A percentile compares a stretch with the other conserved stretches of the same genome.
These are phyloP conservation scores for Epicoccum sorghinum DNA, from an alignment of 2,329 filamentous ascomycete species.

Conservation along the genomic window DNA sequence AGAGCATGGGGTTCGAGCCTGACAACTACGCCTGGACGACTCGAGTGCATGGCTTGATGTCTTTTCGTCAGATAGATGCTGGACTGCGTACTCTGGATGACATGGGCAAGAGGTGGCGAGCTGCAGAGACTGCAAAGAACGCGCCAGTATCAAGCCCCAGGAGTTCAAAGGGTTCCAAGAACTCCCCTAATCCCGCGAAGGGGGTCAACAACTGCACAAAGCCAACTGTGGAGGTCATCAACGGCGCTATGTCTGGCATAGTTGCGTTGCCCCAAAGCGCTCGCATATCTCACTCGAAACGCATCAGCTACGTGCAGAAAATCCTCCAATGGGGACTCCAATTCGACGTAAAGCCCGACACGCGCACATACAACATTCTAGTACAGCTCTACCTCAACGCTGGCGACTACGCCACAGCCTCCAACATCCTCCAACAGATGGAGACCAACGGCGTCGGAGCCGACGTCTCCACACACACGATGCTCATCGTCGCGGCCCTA, in stretches of 20 bases:
- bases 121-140: conserved; percentile 36
- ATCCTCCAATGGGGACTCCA: conserved; percentile 52
- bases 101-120: conserved; percentile 67
- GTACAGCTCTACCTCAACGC: conserved; percentile 64
- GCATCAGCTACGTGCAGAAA: conserved; percentile 41
- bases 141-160: conserved; percentile 15
- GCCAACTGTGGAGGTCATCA: conserved; percentile 70
- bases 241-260: conserved; percentile 71
- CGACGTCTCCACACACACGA: conserved; percentile 74
- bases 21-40: conserved; percentile 73
- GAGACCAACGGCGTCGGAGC: conserved; percentile 59
- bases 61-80: conserved; percentile 57
- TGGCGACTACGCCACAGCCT: conserved; percentile 56
- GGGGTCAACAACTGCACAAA: conserved; percentile 55
- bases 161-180: conserved; percentile 18
- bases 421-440: conserved; percentile 66
- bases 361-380: conserved; percentile 69
- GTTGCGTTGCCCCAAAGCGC: conserved; percentile 47
- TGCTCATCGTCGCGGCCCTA: conserved; percentile 68
- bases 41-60: conserved; percentile 70
- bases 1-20: conserved; percentile 62
- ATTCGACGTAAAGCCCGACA: conserved; percentile 55
- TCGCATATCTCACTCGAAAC: conserved; percentile 48
- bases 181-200: conserved; percentile 20
- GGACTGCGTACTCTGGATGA: conserved; percentile 70